Percentiles rank a stretch among this genome's conserved stretches.
phyloP scores from a whole-genome alignment of 306 rosid genomes.

The Psophocarpus tetragonolobus region DNA sequence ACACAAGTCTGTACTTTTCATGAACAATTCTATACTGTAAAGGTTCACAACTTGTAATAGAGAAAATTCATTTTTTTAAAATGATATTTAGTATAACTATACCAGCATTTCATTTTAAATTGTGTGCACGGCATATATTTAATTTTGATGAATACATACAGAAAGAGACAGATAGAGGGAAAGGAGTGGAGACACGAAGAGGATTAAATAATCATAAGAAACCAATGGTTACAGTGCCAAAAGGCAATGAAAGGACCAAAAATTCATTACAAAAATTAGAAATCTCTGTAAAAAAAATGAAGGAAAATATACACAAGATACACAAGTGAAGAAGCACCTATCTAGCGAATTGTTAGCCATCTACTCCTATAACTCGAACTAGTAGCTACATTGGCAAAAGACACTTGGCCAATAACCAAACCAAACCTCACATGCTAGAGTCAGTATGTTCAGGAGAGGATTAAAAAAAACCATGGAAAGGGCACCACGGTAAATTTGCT shows the following conservation, averaged over 20 bases:
- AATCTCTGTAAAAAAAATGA: slow-evolving; percentile 39
- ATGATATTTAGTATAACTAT: not conserved
- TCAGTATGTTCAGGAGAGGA: slow-evolving; percentile 33
- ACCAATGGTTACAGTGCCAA: slow-evolving; percentile 21
- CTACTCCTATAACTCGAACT: slow-evolving; percentile 45
- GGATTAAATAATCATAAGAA: not conserved
- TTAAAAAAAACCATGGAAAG: not conserved
- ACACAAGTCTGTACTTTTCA: not conserved
- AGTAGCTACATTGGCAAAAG: slow-evolving; percentile 24
- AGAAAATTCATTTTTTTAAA: not conserved
- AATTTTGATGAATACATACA: not conserved
- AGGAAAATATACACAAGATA: slow-evolving; percentile 52
- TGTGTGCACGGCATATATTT: not conserved
- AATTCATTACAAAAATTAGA: slow-evolving; percentile 49
- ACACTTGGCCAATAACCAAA: slow-evolving; percentile 33
- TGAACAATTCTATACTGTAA: not conserved
- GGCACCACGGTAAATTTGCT: slow-evolving; percentile 39
- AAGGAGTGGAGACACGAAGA: not conserved
- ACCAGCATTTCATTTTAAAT: not conserved
- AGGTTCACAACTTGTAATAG: not conserved
- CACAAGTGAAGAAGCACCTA: slow-evolving; percentile 40
- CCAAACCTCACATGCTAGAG: slow-evolving; percentile 47
- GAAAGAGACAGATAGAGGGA: not conserved
- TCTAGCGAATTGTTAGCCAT: slow-evolving; percentile 63
- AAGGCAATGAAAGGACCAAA: slow-evolving; percentile 38